Base-by-base conservation (phyloP, 495 filamentous ascomycete species). In the Podospora pseudoanserina region DNA sequence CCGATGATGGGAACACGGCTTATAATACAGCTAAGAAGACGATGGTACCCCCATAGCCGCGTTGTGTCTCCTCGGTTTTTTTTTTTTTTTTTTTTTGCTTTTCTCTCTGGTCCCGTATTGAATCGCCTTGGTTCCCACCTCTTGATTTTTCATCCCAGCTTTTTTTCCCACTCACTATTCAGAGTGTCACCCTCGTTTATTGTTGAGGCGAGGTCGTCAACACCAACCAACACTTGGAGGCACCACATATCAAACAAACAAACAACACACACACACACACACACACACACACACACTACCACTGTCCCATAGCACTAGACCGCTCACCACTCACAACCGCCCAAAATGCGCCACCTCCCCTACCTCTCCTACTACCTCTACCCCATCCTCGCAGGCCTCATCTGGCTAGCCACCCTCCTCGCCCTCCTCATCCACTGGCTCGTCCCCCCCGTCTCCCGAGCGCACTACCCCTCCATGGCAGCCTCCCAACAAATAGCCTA, bases 351-450 rank as follows among this genome's bases (percentile, higher is more conserved):
- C 39, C 39, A 49, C 27, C 59, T 28, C 23, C 59, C 59, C 59
- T 32, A 26, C 15, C 65, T 70, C 57, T 86, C 84, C 19, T 86
- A 85, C 68, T 90, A 92, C 92, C 76, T 94, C 34, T 87, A 96
- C 61, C 94, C 94, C 58, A 79, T 97, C 63, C 84, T 97, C 64
- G 92, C 91, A 68, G 89, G 89, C 65, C 78, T 86, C 70, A 85
- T 91, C 79, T 97, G 94, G 94, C 85, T 96, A 62, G 86, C 87
- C 82, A 88, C 79, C 76, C 77, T 85, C 3, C 68, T 86, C 2
- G 82, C 76, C 30, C 81, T 86, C 7, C 72, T 83, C 56, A 72
- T 86, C 71, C 77, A 83, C 70, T 97, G 96, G 96, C 80, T 86
- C 63, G 73, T 83, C 5, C 74, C 89, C 66, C 74, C 89, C 66